A percentile compares a stretch with the other conserved stretches of the same genome.
Evolutionary conservation across 768 basidiomycete species (phyloP).

Genomic region (Psilocybe azurescens): DNA sequence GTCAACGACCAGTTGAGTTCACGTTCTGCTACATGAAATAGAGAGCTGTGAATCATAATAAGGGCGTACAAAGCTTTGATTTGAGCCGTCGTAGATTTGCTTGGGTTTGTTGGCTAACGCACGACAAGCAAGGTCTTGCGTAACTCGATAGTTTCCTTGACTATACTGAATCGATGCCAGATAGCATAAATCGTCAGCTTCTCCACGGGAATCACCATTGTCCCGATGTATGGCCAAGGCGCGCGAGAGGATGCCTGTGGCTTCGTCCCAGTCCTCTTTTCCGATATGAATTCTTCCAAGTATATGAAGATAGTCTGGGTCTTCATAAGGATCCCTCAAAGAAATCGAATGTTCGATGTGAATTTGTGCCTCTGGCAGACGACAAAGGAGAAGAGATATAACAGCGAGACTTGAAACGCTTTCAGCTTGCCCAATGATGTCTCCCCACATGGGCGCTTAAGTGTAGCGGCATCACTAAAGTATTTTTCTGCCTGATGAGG

Average conservation of each 20-base stretch:
- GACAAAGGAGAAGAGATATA: conserved; percentile 29
- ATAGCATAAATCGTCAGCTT: no score
- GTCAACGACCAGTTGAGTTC: no score
- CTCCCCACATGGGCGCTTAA: conserved; percentile 20
- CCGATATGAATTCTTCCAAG: conserved; percentile 29
- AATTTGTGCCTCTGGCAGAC: conserved; percentile 25
- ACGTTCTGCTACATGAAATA: no score
- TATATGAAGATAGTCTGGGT: conserved; percentile 32
- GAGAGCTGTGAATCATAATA: no score
- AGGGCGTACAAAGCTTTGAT: no score
- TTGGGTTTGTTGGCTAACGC: no score
- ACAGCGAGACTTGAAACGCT: conserved; percentile 27
- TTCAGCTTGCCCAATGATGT: conserved; percentile 27
- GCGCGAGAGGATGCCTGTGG: conserved; percentile 13
- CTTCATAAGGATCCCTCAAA: conserved; percentile 23
- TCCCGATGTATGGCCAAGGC: conserved; percentile 23
- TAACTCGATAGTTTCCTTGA: background rate
- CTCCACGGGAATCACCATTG: conserved; percentile 14
- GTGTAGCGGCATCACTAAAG: conserved; percentile 23
- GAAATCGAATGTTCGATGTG: conserved; percentile 27
- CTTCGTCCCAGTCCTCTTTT: conserved; percentile 22
- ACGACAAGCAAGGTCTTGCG: no score
- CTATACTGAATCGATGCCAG: background rate
- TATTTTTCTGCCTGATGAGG: conserved; percentile 26
- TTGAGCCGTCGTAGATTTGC: no score